Evolutionary conservation across 352 stramenopile genomes (phyloP).

Genomic region (Phytopythium oedochilum): DNA sequence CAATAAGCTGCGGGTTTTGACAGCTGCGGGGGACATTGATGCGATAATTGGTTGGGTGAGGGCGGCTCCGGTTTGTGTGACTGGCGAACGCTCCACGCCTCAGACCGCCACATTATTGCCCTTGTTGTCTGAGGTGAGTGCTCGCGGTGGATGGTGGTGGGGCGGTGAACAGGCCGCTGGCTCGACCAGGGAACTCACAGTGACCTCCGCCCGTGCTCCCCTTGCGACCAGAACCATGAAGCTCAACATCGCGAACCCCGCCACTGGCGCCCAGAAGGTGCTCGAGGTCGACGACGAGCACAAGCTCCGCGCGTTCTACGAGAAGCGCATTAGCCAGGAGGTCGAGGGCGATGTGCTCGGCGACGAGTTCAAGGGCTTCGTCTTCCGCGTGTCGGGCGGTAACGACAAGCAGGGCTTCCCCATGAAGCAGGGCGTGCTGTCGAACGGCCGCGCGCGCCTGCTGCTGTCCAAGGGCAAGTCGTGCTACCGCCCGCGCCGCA

Average conservation of each 20-base stretch:
- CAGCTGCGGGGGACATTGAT: conserved; percentile 12
- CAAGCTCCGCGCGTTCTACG: conserved; percentile 98
- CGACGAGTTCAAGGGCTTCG: conserved; percentile 99
- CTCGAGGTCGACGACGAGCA: conserved; percentile 99
- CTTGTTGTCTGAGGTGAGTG: conserved; percentile 73
- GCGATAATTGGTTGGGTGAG: conserved; percentile 13
- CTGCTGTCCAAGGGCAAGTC: conserved; percentile 98
- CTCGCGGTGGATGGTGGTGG: neutral
- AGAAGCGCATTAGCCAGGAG: conserved; percentile 99
- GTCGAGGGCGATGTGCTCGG: conserved; percentile 97
- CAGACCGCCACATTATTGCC: conserved; percentile 40
- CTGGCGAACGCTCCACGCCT: conserved; percentile 1
- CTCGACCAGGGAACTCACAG: no score
- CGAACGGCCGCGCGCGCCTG: conserved; percentile 97
- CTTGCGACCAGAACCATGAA: conserved; percentile 91
- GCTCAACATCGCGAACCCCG: conserved; percentile 99
- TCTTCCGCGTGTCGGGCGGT: conserved; percentile 98
- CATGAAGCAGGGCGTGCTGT: conserved; percentile 99
- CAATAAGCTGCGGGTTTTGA: neutral
- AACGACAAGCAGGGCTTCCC: conserved; percentile 99
- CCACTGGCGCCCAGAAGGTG: conserved; percentile 97
- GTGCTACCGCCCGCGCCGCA: conserved; percentile 93
- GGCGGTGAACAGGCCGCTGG: neutral
- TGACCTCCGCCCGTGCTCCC: no score
- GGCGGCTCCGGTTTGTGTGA: conserved; percentile 10